Conservation (phyloP, 345 rosid species). For the Eucalyptus paniculata region DNA sequence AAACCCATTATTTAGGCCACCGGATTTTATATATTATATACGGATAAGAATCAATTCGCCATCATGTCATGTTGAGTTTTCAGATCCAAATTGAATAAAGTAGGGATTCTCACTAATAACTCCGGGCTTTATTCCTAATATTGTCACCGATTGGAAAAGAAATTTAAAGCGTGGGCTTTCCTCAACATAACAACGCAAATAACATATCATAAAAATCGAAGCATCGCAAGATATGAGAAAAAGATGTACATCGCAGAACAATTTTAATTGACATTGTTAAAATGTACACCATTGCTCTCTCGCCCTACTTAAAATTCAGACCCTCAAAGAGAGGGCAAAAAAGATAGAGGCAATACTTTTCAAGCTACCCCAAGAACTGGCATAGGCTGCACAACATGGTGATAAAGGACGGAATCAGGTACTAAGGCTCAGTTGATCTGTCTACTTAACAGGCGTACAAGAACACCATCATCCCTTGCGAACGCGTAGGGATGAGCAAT, state of each 20-base stretch:
- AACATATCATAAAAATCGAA: background rate
- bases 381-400: background rate
- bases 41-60: background rate
- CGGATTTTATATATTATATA: background rate
- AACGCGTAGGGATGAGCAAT: background rate
- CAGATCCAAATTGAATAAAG: background rate
- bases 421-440: background rate
- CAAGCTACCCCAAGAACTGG: no score
- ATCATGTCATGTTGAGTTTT: background rate
- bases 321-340: background rate
- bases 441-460: background rate
- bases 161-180: background rate
- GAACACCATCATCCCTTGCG: background rate
- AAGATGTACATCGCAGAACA: background rate
- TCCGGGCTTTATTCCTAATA: background rate
- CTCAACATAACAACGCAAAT: background rate
- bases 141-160: background rate
- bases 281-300: background rate
- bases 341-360: no score
- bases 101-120: background rate
- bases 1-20: background rate
- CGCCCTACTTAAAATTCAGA: background rate
- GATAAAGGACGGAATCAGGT: background rate
- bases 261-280: background rate
- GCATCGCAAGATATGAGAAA: background rate